Evolutionary conservation across 2,329 filamentous ascomycete genomes (phyloP).

Genomic region (Aphanoascus verrucosus): DNA sequence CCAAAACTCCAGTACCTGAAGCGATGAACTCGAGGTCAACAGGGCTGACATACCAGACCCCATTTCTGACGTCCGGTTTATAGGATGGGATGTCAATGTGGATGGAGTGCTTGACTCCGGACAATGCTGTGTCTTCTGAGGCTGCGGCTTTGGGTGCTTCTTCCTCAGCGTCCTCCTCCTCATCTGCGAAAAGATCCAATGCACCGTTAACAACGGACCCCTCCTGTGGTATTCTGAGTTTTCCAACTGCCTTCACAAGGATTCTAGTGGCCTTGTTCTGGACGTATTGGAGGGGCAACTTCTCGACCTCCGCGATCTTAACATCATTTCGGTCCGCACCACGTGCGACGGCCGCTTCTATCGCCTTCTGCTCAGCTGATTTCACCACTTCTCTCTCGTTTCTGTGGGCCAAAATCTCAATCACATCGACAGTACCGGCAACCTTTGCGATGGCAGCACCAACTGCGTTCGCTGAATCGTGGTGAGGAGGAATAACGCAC

Average conservation of each 20-base stretch:
- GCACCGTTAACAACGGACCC: not conserved
- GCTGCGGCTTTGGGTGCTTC: constrained; percentile 12
- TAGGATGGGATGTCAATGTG: constrained; percentile 24
- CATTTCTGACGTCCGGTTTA: constrained; percentile 23
- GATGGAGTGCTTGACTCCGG: constrained; percentile 13
- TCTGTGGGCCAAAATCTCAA: constrained; percentile 37
- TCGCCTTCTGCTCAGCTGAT: constrained; percentile 18
- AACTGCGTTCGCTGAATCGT: constrained; percentile 50
- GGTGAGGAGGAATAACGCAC: constrained; percentile 42
- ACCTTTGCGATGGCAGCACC: constrained; percentile 50
- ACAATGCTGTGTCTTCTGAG: constrained; percentile 5
- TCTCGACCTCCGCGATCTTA: constrained; percentile 37
- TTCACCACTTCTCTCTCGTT: constrained; percentile 19
- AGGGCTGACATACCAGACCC: constrained; percentile 30
- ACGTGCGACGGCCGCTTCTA: constrained; percentile 18
- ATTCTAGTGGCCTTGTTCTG: constrained; percentile 26
- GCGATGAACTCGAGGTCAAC: constrained; percentile 32
- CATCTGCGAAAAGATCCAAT: not conserved
- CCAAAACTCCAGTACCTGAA: constrained; percentile 29
- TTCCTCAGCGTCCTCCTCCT: constrained; percentile 10
- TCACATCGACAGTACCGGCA: constrained; percentile 43
- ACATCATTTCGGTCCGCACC: constrained; percentile 27
- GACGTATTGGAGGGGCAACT: constrained; percentile 31
- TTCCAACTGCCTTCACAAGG: constrained; percentile 32
- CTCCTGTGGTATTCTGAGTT: constrained; percentile 29